Evolutionary conservation across 257 asterid species (phyloP).

Genomic region (Craterostigma plantagineum): DNA sequence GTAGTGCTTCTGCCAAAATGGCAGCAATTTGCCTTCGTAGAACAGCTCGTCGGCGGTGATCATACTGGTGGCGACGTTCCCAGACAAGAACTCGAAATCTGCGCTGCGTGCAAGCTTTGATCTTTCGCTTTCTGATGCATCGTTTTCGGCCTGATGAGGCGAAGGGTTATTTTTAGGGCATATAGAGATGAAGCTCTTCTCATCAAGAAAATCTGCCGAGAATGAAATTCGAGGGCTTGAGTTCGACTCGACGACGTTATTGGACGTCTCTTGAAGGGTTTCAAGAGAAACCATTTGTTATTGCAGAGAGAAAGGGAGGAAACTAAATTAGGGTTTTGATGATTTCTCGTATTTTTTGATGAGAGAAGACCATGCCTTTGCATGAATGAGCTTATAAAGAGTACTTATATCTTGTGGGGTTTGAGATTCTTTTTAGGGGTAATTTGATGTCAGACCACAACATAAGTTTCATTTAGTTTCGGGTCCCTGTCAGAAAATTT

Average conservation of each 20-base stretch:
- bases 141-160: too few relatives aligned
- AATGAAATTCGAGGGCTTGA: conserved; percentile 63
- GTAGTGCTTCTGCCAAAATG: conserved; percentile 42
- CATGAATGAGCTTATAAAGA: conserved; percentile 21
- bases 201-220: conserved; percentile 77
- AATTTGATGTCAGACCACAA: too few relatives aligned
- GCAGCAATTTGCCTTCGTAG: conserved; percentile 54
- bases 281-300: conserved; percentile 13
- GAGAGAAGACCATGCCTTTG: conserved; percentile 6
- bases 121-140: conserved; percentile 9
- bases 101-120: conserved; percentile 16
- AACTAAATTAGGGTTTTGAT: too few relatives aligned
- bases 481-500: conserved; percentile 17
- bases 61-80: conserved; percentile 18
- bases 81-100: conserved; percentile 66
- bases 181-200: conserved; percentile 53
- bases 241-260: conserved; percentile 11
- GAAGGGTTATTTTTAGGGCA: conserved; percentile 42
- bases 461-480: too few relatives aligned
- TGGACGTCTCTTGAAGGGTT: conserved; percentile 9
- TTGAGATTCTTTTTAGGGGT: background rate
- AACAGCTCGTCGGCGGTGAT: conserved; percentile 63
- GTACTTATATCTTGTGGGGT: conserved; percentile 4
- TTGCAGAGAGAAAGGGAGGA: conserved; percentile 1
- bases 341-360: too few relatives aligned